Evolutionary conservation across 345 rosid genomes (phyloP).

Genomic region (Eucalyptus coolabah): DNA sequence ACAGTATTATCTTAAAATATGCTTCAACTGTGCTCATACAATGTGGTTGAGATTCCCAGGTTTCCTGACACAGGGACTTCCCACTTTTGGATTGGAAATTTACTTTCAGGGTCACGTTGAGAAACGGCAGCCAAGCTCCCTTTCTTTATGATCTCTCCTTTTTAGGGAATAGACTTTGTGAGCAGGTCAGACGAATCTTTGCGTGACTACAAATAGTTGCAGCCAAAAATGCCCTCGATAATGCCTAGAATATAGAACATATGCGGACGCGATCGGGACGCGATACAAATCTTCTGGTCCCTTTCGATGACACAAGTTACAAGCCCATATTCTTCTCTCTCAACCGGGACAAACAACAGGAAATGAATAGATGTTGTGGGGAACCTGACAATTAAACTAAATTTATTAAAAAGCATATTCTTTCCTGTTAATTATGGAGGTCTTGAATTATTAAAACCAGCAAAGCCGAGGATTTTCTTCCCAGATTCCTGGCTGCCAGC

Average conservation of each 20-base stretch:
- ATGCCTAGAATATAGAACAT: background rate
- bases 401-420: background rate
- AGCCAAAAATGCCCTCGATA: background rate
- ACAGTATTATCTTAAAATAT: background rate
- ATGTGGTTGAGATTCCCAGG: background rate
- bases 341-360: background rate
- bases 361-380: background rate
- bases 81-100: background rate
- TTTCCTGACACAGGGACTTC: background rate
- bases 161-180: background rate
- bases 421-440: background rate
- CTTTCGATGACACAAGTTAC: background rate
- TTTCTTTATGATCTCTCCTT: background rate
- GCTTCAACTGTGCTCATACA: background rate
- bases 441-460: background rate
- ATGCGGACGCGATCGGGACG: background rate
- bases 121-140: background rate
- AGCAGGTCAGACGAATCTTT: background rate
- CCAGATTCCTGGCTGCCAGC: background rate
- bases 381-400: background rate
- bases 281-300: background rate
- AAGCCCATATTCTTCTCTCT: background rate
- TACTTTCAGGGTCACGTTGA: background rate
- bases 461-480: background rate
- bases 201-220: background rate